Evolutionary conservation across 805 yeast genomes (phyloP).

Genomic region (Ogataea populi-albae): DNA sequence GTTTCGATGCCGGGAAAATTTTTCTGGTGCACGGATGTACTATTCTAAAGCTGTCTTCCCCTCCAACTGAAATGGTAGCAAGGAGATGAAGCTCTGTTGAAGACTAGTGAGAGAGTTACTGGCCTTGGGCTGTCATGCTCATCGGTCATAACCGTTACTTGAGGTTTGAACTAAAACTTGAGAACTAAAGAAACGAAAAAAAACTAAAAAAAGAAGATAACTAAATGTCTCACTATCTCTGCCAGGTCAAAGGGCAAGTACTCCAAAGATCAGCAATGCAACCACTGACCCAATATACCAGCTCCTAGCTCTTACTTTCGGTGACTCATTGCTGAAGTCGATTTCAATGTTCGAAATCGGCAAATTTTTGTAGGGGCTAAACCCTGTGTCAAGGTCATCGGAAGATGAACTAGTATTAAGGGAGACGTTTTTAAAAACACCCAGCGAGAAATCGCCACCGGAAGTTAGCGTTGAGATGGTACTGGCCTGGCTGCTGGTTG

Average conservation of each 20-base stretch:
- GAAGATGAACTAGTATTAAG: background rate
- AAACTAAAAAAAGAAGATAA: too few relatives aligned
- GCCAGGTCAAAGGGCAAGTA: conserved; percentile 11
- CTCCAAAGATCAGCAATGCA: conserved; percentile 16
- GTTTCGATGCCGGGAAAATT: too few relatives aligned
- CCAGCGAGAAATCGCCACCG: background rate
- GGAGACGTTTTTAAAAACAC: background rate
- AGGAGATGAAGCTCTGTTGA: too few relatives aligned
- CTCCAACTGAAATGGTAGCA: too few relatives aligned
- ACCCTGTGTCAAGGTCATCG: conserved; percentile 8
- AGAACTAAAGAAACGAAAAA: too few relatives aligned
- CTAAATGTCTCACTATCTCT: too few relatives aligned
- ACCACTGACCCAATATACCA: conserved; percentile 13
- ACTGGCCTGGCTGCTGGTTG: conserved; percentile 1
- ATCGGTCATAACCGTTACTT: too few relatives aligned
- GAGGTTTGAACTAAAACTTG: too few relatives aligned
- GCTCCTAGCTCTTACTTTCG: conserved; percentile 10
- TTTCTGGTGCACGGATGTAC: too few relatives aligned
- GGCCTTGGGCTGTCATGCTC: too few relatives aligned
- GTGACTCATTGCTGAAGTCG: conserved; percentile 20
- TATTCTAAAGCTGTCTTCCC: too few relatives aligned
- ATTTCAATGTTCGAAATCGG: conserved; percentile 22
- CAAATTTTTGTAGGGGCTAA: conserved; percentile 22
- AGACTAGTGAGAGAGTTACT: too few relatives aligned
- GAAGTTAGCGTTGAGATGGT: background rate